Evolutionary conservation across 139 green algal genomes (phyloP).

Genomic region (Volvox reticuliferus): DNA sequence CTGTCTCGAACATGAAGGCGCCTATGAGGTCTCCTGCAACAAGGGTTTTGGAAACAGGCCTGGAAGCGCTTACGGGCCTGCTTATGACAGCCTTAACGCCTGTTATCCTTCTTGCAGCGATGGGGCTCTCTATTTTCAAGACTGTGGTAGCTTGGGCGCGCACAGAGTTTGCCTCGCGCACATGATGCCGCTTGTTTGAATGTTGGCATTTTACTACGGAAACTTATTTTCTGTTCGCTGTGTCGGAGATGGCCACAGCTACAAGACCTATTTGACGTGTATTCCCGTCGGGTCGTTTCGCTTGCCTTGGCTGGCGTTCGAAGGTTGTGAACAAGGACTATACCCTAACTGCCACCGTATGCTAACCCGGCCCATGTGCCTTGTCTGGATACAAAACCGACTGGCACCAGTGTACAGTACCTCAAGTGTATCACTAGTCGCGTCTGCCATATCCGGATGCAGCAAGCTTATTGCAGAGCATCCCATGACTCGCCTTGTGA

Average conservation of each 20-base stretch:
- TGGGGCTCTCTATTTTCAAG: slow-evolving; percentile 29
- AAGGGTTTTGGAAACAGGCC: background rate
- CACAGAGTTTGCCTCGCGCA: background rate
- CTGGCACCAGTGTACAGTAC: slow-evolving; percentile 13
- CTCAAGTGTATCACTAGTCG: slow-evolving; percentile 1
- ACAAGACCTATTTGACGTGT: too few relatives aligned
- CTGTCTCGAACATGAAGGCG: slow-evolving; percentile 6
- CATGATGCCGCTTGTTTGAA: background rate
- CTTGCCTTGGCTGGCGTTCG: background rate
- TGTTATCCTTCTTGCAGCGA: background rate
- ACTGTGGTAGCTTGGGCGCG: slow-evolving; percentile 1
- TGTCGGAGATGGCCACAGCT: too few relatives aligned
- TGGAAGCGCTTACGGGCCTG: background rate
- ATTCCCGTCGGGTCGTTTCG: background rate
- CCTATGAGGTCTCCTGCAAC: background rate
- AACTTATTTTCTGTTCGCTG: too few relatives aligned
- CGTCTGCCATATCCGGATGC: slow-evolving; percentile 7
- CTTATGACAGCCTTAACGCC: slow-evolving; percentile 1
- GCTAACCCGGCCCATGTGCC: background rate
- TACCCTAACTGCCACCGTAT: background rate
- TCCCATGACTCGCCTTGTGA: slow-evolving; percentile 1
- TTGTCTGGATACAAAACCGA: background rate
- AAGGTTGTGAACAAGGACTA: background rate
- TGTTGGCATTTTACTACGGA: too few relatives aligned
- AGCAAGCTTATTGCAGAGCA: slow-evolving; percentile 33